phyloP scores from a whole-genome alignment of 805 yeast genomes.

The Saturnispora diversa region DNA sequence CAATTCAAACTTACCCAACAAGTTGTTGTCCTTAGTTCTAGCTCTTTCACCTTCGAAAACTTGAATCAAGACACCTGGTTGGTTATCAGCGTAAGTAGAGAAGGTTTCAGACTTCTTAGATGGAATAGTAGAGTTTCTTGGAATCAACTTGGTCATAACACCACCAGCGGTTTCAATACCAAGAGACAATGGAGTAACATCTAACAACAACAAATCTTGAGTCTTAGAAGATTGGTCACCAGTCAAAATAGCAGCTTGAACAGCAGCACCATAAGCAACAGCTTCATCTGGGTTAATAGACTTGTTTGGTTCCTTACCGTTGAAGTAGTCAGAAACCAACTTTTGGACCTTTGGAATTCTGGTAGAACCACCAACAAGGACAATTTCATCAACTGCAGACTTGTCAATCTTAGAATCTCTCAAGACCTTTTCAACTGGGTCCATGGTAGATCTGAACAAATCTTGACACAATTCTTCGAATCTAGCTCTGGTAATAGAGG shows the following conservation, averaged over 20 bases:
- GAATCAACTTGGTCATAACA: slow-evolving; percentile 68
- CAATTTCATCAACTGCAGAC: slow-evolving; percentile 86
- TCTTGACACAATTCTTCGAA: slow-evolving; percentile 95
- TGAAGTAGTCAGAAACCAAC: slow-evolving; percentile 91
- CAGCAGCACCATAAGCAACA: slow-evolving; percentile 99
- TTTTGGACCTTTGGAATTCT: slow-evolving; percentile 97
- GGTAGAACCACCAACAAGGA: slow-evolving; percentile 95
- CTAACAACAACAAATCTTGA: slow-evolving; percentile 87
- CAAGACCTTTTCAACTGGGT: slow-evolving; percentile 92
- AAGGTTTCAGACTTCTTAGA: slow-evolving; percentile 64
- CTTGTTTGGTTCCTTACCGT: slow-evolving; percentile 95
- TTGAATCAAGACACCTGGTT: slow-evolving; percentile 73
- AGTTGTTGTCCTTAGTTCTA: slow-evolving; percentile 65
- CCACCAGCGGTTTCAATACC: slow-evolving; percentile 87
- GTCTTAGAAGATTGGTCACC: slow-evolving; percentile 96
- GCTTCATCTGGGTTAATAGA: slow-evolving; percentile 98
- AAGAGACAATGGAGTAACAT: slow-evolving; percentile 87
- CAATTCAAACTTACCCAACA: slow-evolving; percentile 67
- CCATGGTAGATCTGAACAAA: slow-evolving; percentile 86
- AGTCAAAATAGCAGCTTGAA: slow-evolving; percentile 92
- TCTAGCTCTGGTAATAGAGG: slow-evolving; percentile 94
- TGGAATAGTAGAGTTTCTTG: slow-evolving; percentile 73
- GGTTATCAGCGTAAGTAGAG: slow-evolving; percentile 79
- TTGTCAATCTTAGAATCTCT: slow-evolving; percentile 87
- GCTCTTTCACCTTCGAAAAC: slow-evolving; percentile 80